Base-by-base conservation (phyloP, 2,329 filamentous ascomycete genomes). In the Thelonectria blattea region DNA sequence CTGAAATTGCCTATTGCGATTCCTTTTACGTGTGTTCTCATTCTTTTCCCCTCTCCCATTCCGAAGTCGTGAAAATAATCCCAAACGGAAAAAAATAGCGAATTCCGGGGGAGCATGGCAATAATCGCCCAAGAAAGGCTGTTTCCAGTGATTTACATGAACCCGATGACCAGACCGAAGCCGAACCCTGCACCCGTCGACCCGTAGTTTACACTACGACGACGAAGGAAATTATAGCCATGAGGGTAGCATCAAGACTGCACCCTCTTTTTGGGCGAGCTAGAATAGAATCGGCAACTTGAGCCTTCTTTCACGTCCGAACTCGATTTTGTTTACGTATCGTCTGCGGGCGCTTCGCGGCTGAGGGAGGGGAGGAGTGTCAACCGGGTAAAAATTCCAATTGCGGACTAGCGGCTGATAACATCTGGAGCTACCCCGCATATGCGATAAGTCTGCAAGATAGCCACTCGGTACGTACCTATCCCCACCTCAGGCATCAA, bases 201-300 rank as follows among this genome's bases (percentile, higher is more conserved):
- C 14, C 48, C 48, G 34, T 30, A 10, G 27, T 30, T 30, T 30
- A 30, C 27, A 30, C 58, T 60, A 56, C 18, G 24, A 45, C 52
- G 12, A 34, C 48, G 41, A n/a, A 24, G 52, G 58, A 12, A 60
- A 60, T 56, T 39, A 48, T 56, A 52, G 12, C 58, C 52, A 22
- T 11, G 39, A 15, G 39, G 24, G 27, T 43, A 47, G 46, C 11
- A 39, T 24, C 41, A 39, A 17, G 9, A 3, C 12, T 30, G 42
- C n/a, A n/a, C 39, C 45, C 27, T 37, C 22, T 12, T 41, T 15
- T 49, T 30, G 22, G n/a, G 11, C 15, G 18, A 48, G 20, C 58
- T 60, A 56, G 58, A 52, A 48, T 45, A 30, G 17, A 60, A 56
- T 24, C 24, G 49, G 58, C 22, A 56, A 56, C 34, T 52, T 32